Conservation (phyloP, 2,329 filamentous ascomycete genomes). For the Calonectria naviculata region DNA sequence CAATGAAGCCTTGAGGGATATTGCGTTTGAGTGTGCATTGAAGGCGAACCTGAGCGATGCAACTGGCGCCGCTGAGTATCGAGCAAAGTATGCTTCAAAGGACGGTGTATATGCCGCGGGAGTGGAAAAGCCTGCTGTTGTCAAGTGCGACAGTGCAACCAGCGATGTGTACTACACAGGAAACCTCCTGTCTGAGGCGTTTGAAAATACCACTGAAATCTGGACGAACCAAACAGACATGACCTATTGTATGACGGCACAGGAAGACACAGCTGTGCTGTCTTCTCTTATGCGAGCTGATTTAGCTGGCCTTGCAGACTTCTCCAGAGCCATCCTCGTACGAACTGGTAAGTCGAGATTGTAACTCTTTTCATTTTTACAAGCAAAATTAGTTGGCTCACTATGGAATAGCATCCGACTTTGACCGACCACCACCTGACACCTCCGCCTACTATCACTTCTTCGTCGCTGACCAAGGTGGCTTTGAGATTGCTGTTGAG, state of each 20-base stretch:
- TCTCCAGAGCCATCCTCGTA: slow-evolving; percentile 27
- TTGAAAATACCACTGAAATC: slow-evolving; percentile 28
- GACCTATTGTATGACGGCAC: slow-evolving; percentile 34
- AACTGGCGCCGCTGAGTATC: slow-evolving; percentile 1
- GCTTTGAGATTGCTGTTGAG: slow-evolving; percentile 27
- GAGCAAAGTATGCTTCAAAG: slow-evolving; percentile 16
- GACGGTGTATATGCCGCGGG: slow-evolving; percentile 11
- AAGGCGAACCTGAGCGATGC: slow-evolving; percentile 19
- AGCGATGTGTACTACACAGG: slow-evolving; percentile 37
- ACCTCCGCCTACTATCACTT: slow-evolving; percentile 27
- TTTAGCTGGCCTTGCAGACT: slow-evolving; percentile 26
- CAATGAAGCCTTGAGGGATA: slow-evolving; percentile 23
- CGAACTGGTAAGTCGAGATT: slow-evolving; percentile 26
- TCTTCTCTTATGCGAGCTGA: slow-evolving; percentile 28
- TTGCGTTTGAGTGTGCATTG: slow-evolving; percentile 18
- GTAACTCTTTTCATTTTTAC: neutral
- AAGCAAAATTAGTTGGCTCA: neutral
- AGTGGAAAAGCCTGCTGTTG: slow-evolving; percentile 8
- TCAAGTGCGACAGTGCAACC: slow-evolving; percentile 33
- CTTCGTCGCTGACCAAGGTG: slow-evolving; percentile 34
- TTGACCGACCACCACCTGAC: slow-evolving; percentile 31
- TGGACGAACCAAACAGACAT: slow-evolving; percentile 26
- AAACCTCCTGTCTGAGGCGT: slow-evolving; percentile 28
- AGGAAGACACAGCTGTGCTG: slow-evolving; percentile 33
- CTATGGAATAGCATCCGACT: slow-evolving; percentile 19